Evolutionary conservation across 1,284 basidiomycete genomes (phyloP).

Genomic region (Trichosporon ovoides): DNA sequence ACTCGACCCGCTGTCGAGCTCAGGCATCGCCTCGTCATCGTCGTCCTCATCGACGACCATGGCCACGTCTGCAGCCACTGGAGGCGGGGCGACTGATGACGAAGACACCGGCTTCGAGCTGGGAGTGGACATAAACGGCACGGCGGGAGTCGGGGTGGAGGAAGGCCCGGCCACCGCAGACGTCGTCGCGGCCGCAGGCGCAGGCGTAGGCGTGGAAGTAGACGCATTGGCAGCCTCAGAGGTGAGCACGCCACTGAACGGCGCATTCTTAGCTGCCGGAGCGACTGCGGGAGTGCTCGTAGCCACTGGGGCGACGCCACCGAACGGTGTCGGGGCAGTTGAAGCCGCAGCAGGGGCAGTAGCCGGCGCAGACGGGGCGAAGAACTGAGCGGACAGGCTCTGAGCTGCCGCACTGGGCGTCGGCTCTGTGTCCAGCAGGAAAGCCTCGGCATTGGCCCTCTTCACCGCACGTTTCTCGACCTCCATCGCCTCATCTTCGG

Average conservation of each 20-base stretch:
- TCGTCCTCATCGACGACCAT: constrained; percentile 28
- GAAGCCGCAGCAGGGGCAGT: not conserved
- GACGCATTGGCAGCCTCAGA: no score
- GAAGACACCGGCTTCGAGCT: not conserved
- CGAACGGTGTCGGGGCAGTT: not conserved
- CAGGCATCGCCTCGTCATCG: constrained; percentile 56
- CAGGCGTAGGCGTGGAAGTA: not conserved
- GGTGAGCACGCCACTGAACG: no score
- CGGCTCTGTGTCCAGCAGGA: no score
- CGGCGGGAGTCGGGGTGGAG: not conserved
- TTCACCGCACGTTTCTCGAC: constrained; percentile 16
- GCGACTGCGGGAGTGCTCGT: constrained; percentile 2
- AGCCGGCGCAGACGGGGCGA: no score
- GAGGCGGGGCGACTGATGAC: not conserved
- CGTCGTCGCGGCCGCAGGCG: not conserved
- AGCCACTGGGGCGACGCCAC: not conserved
- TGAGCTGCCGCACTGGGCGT: no score
- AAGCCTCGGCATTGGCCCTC: constrained; percentile 1
- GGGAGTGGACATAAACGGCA: constrained; percentile 19
- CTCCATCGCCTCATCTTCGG: constrained; percentile 15
- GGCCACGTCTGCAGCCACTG: not conserved
- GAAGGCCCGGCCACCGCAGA: not conserved
- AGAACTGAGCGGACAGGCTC: no score
- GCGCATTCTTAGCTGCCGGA: not conserved
- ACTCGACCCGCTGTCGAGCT: constrained; percentile 41